Evolutionary conservation across 257 asterid genomes (phyloP).

Genomic region (Datura wrightii): DNA sequence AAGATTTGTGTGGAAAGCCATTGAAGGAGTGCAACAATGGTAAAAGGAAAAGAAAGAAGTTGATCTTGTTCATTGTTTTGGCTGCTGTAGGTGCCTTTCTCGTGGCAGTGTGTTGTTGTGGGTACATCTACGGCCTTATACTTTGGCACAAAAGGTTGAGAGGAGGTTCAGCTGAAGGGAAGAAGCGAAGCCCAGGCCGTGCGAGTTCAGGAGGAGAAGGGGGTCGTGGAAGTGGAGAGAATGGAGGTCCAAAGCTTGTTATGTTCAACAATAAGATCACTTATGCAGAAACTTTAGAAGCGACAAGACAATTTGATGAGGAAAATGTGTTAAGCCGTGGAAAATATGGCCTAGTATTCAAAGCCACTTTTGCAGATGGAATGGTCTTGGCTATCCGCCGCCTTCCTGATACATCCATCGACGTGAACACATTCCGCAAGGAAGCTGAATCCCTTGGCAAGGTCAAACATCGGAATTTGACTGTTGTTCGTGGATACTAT

Average conservation of each 20-base stretch:
- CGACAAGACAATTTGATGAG: slow-evolving; percentile 75
- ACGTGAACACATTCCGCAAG: slow-evolving; percentile 61
- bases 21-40: slow-evolving; percentile 49
- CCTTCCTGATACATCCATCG: slow-evolving; percentile 57
- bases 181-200: slow-evolving; percentile 69
- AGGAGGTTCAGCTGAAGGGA: slow-evolving; percentile 60
- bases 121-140: slow-evolving; percentile 61
- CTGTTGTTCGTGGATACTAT: slow-evolving; percentile 74
- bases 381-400: slow-evolving; percentile 71
- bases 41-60: slow-evolving; percentile 54
- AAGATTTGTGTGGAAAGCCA: slow-evolving; percentile 68
- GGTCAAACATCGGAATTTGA: slow-evolving; percentile 71
- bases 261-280: slow-evolving; percentile 78
- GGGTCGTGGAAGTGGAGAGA: slow-evolving; percentile 79
- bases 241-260: slow-evolving; percentile 68
- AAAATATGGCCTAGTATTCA: slow-evolving; percentile 63
- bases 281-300: slow-evolving; percentile 66
- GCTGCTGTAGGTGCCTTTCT: slow-evolving; percentile 65
- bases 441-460: slow-evolving; percentile 70
- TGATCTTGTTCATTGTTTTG: slow-evolving; percentile 63
- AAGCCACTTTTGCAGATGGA: slow-evolving; percentile 73
- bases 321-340: slow-evolving; percentile 70
- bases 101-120: slow-evolving; percentile 65
- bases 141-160: slow-evolving; percentile 71
- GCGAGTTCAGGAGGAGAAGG: slow-evolving; percentile 65